Evolutionary conservation across 495 filamentous ascomycete species (phyloP).

Genomic region (Penicillium riverlandense): DNA sequence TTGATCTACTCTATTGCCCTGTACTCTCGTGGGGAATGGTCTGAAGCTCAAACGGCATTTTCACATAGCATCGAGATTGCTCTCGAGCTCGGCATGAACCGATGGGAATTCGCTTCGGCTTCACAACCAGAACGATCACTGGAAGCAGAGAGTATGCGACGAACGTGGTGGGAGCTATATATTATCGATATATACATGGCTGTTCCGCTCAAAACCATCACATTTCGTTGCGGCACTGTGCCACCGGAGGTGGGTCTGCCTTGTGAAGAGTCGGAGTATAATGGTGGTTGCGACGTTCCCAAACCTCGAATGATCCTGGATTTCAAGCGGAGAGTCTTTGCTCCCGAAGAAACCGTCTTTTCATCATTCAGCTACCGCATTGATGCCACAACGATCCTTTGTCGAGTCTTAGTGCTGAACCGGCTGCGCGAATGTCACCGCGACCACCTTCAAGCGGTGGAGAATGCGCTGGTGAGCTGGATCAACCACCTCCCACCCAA

Average conservation of each 20-base stretch:
- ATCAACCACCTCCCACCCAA: constrained; percentile 32
- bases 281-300: constrained; percentile 19
- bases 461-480: constrained; percentile 40
- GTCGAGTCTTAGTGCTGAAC: constrained; percentile 30
- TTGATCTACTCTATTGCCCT: constrained; percentile 30
- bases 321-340: constrained; percentile 31
- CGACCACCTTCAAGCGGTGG: constrained; percentile 36
- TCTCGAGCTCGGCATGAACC: constrained; percentile 32
- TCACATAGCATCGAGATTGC: constrained; percentile 25
- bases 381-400: constrained; percentile 31
- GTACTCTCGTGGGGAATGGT: constrained; percentile 26
- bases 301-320: constrained; percentile 20
- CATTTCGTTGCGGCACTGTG: constrained; percentile 25
- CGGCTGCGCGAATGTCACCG: constrained; percentile 27
- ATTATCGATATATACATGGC: constrained; percentile 32
- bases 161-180: constrained; percentile 40
- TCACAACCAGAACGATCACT: constrained; percentile 14
- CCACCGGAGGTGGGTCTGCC: constrained; percentile 29
- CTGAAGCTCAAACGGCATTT: constrained; percentile 26
- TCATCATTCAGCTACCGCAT: constrained; percentile 40
- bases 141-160: constrained; percentile 32
- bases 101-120: constrained; percentile 22
- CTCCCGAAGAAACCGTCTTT: constrained; percentile 26
- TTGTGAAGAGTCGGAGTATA: constrained; percentile 32
- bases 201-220: constrained; percentile 19